Base-by-base conservation (phyloP, 768 basidiomycete species). In the Amanita thiersii region DNA sequence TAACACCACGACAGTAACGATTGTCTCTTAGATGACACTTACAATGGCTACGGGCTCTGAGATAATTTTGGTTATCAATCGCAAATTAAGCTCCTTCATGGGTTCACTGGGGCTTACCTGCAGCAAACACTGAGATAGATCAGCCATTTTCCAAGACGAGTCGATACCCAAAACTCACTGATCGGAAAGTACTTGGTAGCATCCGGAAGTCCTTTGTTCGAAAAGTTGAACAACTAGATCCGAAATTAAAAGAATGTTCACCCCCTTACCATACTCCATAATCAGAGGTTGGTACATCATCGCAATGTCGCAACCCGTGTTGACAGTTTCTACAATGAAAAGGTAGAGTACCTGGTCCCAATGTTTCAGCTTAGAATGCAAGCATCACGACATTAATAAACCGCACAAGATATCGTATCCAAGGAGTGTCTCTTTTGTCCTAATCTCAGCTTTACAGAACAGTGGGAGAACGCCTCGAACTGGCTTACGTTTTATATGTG, bases 241-340 rank as follows among this genome's bases (percentile, higher is more conserved):
- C 21, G 8, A 39, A 35, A 4, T 14, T 12, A 9, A n/a, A n/a
- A n/a, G n/a, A n/a, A n/a, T n/a, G n/a, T n/a, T n/a, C n/a, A 18
- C 8, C 10, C 11, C 24, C 57, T 2, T 31, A 64, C 68, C 66
- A 32, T 63, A 72, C 44, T 67, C 52, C 21, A 56, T 37, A 17
- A 74, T 68, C 1, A 74, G 56, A 0, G 70, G 69, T 44, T 74
- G 63, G 37, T 65, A 74, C 52, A 72, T 62, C 51, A 72, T 63
- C 4, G 56, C 60, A 39, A 72, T 66, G 48, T 68, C 64, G 46
- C 62, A 64, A 4, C 50, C 68, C 2, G 70, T 69, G 43, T 72
- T 72, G 1, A 63, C 40, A 1, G 67, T 64, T 43, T 72, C 70
- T 12, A 64, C 45, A 11, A 64, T 28, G 46, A 74, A 70, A 4